These are phyloP conservation scores for Balamuthia mandrillaris DNA, from an alignment of 208 protist genomes.

Conservation along the genomic window DNA sequence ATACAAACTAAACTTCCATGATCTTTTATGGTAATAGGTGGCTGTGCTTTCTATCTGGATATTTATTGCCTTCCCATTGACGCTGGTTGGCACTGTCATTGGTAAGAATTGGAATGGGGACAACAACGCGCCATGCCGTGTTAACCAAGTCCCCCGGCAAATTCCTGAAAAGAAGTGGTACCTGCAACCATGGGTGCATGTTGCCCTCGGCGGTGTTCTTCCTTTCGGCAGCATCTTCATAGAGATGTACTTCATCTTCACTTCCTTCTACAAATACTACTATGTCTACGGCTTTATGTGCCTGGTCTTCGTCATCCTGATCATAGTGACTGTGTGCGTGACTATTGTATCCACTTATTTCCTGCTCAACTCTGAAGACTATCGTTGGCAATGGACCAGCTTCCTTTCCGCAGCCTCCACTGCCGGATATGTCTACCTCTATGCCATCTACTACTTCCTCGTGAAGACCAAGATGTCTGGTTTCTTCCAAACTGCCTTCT, in stretches of 20 bases:
- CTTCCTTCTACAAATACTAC: slow-evolving; percentile 91
- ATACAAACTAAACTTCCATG: neutral
- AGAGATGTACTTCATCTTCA: slow-evolving; percentile 91
- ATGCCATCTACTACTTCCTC: slow-evolving; percentile 86
- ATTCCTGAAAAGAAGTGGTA: slow-evolving; percentile 82
- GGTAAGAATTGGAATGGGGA: slow-evolving; percentile 67
- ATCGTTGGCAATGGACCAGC: slow-evolving; percentile 87
- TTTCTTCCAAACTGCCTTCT: slow-evolving; percentile 83
- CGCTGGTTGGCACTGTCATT: slow-evolving; percentile 80
- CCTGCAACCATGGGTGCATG: slow-evolving; percentile 52
- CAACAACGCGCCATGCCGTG: slow-evolving; percentile 71
- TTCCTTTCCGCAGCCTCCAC: slow-evolving; percentile 82
- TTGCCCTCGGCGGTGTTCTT: slow-evolving; percentile 82
- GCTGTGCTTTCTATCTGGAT: slow-evolving; percentile 76
- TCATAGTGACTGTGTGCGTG: slow-evolving; percentile 83
- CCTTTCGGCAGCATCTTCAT: slow-evolving; percentile 92
- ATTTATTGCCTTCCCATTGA: slow-evolving; percentile 80
- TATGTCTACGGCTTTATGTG: slow-evolving; percentile 92
- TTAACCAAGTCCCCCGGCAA: slow-evolving; percentile 85
- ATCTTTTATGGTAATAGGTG: neutral
- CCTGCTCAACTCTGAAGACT: slow-evolving; percentile 86
- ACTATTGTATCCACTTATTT: slow-evolving; percentile 86
- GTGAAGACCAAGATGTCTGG: slow-evolving; percentile 84
- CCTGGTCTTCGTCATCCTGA: slow-evolving; percentile 83
- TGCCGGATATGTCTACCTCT: slow-evolving; percentile 79